Percentiles rank a stretch among this genome's conserved stretches.
Evolutionary conservation across 495 filamentous ascomycete genomes (phyloP).

Genomic region (Hypoxylon intermedium): DNA sequence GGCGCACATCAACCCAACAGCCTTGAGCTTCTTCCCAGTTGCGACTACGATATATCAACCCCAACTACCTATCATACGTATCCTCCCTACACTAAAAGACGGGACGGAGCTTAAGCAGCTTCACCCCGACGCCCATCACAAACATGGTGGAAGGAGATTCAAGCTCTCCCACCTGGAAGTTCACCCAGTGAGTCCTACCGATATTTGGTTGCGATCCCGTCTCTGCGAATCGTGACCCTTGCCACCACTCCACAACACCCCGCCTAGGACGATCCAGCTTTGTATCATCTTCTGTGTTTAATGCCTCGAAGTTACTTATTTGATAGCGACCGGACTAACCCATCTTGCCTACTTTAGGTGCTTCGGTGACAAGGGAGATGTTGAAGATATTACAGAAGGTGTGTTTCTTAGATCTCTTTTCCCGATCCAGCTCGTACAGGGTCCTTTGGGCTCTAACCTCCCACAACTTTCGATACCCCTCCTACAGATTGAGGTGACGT

Average conservation of each 20-base stretch:
- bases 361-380: slow-evolving; percentile 99
- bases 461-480: slow-evolving; percentile 2
- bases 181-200: slow-evolving; percentile 88
- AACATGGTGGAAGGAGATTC: slow-evolving; percentile 98
- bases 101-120: slow-evolving; percentile 41
- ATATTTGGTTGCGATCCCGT: slow-evolving; percentile 7
- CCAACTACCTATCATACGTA: slow-evolving; percentile 10
- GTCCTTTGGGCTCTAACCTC: background rate
- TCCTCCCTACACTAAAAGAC: slow-evolving; percentile 11
- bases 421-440: slow-evolving; percentile 6
- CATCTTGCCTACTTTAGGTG: slow-evolving; percentile 64
- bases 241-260: background rate
- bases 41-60: slow-evolving; percentile 20
- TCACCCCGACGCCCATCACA: slow-evolving; percentile 43
- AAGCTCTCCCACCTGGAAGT: slow-evolving; percentile 97
- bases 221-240: background rate
- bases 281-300: background rate
- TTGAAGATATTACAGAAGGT: slow-evolving; percentile 99
- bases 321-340: slow-evolving; percentile 28
- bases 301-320: slow-evolving; percentile 2
- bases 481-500: slow-evolving; percentile 1
- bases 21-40: slow-evolving; percentile 12
- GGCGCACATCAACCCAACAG: slow-evolving; percentile 22
- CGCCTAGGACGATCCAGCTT: background rate
- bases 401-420: slow-evolving; percentile 35